Conservation (phyloP, 129 eudicot species). For the Deinandra increscens region DNA sequence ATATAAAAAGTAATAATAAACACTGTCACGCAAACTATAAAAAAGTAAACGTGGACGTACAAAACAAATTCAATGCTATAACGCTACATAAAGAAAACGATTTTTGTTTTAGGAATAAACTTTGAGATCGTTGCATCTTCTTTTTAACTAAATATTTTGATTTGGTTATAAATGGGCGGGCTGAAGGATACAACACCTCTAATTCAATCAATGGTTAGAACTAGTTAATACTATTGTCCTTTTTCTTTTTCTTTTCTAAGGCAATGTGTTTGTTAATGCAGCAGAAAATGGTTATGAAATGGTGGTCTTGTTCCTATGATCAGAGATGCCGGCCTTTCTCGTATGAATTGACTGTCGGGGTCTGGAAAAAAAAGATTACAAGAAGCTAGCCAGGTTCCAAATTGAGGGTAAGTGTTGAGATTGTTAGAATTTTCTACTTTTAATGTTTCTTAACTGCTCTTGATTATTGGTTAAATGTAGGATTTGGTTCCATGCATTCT, state of each 20-base stretch:
- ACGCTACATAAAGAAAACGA: too few species aligned
- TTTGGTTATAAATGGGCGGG: neutral
- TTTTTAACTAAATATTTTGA: too few species aligned
- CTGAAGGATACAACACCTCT: neutral
- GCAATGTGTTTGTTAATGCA: slow-evolving; percentile 29
- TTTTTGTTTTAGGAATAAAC: too few species aligned
- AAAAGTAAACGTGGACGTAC: too few species aligned
- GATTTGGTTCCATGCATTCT: slow-evolving; percentile 85
- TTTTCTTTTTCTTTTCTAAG: slow-evolving; percentile 1
- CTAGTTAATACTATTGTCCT: neutral
- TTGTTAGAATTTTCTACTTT: neutral
- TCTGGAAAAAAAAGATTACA: slow-evolving; percentile 73
- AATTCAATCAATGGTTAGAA: neutral
- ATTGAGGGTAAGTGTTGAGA: slow-evolving; percentile 52
- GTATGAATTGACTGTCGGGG: slow-evolving; percentile 85
- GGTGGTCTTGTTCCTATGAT: slow-evolving; percentile 95
- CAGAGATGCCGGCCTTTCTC: slow-evolving; percentile 89
- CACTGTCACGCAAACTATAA: too few species aligned
- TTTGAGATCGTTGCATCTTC: too few species aligned
- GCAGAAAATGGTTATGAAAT: slow-evolving; percentile 88
- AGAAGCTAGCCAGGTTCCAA: slow-evolving; percentile 81
- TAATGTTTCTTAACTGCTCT: neutral
- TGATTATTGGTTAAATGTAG: slow-evolving; percentile 36
- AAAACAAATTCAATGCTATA: too few species aligned
- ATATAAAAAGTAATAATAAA: too few species aligned